Evolutionary conservation across 768 basidiomycete genomes (phyloP).

Genomic region (Phylloporus arenicola): DNA sequence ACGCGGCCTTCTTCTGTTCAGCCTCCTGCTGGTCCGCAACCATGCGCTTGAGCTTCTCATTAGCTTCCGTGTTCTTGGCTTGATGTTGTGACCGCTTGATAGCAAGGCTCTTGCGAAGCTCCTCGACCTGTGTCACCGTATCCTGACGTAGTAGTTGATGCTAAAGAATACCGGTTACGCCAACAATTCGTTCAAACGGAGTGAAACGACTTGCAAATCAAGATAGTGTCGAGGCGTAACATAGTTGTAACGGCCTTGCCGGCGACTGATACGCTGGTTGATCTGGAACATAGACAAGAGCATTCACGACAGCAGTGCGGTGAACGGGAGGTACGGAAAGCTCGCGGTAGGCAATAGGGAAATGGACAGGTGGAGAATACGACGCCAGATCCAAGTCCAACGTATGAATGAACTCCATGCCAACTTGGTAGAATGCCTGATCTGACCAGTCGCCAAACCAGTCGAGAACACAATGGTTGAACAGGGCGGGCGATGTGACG

Average conservation of each 20-base stretch:
- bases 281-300: conserved; percentile 86
- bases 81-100: conserved; percentile 89
- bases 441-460: conserved; percentile 99
- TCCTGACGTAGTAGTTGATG: conserved; percentile 97
- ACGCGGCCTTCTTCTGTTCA: conserved; percentile 95
- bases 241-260: conserved; percentile 95
- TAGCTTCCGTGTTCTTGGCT: conserved; percentile 91
- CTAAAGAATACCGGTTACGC: conserved; percentile 36
- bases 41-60: conserved; percentile 97
- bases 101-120: conserved; percentile 90
- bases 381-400: conserved; percentile 86
- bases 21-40: conserved; percentile 98
- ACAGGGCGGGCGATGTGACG: conserved; percentile 94
- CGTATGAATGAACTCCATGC: conserved; percentile 90
- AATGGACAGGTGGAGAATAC: conserved; percentile 73
- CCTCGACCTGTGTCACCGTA: conserved; percentile 95
- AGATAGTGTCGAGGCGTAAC: conserved; percentile 97
- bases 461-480: conserved; percentile 98
- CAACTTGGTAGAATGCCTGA: conserved; percentile 97
- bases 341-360: conserved; percentile 86
- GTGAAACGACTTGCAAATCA: conserved; percentile 77
- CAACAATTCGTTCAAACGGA: background rate
- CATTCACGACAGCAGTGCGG: conserved; percentile 88
- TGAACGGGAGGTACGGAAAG: conserved; percentile 84
- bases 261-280: conserved; percentile 82